These are phyloP conservation scores for Apophysomyces sp. DNA, from an alignment of 371 early-diverging fungal genomes.

Conservation along the genomic window DNA sequence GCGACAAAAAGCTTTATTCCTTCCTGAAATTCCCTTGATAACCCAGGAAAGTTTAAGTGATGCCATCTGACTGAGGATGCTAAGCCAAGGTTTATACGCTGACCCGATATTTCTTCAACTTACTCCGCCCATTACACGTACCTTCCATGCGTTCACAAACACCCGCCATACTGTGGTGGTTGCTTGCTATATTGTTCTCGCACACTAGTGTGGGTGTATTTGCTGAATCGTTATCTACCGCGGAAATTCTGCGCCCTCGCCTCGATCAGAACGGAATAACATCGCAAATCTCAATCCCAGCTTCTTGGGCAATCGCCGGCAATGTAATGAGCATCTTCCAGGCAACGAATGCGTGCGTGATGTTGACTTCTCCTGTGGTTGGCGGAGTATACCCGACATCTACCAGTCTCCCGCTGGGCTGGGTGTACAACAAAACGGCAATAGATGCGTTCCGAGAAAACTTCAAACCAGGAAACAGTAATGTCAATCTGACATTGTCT, in stretches of 20 bases:
- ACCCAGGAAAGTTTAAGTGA: background rate
- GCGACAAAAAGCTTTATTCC: no score
- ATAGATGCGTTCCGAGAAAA: background rate
- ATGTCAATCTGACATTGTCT: background rate
- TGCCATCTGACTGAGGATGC: background rate
- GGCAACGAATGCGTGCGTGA: conserved; percentile 4
- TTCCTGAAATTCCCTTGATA: no score
- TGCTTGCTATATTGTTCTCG: background rate
- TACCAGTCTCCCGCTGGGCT: conserved; percentile 6
- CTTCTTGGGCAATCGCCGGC: conserved; percentile 6
- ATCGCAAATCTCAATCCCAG: background rate
- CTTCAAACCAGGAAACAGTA: background rate
- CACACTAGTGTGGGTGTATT: background rate
- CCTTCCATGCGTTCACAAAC: background rate
- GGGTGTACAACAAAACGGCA: conserved; percentile 3
- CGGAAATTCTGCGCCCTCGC: background rate
- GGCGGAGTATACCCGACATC: conserved; percentile 11
- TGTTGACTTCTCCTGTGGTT: conserved; percentile 9
- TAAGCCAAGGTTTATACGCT: background rate
- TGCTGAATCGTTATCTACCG: background rate
- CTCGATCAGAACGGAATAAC: background rate
- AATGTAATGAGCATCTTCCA: background rate
- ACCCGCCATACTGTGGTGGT: background rate
- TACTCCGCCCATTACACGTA: background rate
- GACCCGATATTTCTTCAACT: background rate